Conservation (phyloP, 1,284 basidiomycete genomes). For the Puccinia triticina region DNA sequence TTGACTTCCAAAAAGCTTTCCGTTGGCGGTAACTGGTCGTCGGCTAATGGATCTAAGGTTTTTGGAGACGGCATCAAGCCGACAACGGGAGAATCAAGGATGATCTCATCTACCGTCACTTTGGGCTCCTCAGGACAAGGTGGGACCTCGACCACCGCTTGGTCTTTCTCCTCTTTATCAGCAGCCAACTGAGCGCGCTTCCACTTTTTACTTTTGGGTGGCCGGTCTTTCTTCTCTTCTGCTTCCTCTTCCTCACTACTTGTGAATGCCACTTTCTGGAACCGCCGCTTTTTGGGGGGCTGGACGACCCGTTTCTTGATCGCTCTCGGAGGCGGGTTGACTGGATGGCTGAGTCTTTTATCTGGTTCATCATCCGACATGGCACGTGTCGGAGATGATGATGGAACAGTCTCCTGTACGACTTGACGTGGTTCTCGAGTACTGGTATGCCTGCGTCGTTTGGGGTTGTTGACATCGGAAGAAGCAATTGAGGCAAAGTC, state of each 20-base stretch:
- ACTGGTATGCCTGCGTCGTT: not conserved
- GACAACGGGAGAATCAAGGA: not conserved
- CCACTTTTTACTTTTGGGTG: slow-evolving; percentile 49
- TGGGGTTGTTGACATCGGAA: slow-evolving; percentile 19
- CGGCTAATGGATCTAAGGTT: not conserved
- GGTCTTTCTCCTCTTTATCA: slow-evolving; percentile 51
- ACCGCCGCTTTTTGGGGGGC: slow-evolving; percentile 44
- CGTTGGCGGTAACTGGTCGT: not conserved
- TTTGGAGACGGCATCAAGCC: not conserved
- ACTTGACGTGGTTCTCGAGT: not conserved
- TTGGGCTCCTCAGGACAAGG: slow-evolving; percentile 16
- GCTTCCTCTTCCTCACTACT: slow-evolving; percentile 58
- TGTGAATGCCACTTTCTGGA: slow-evolving; percentile 55
- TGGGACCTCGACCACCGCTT: slow-evolving; percentile 25
- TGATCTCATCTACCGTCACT: slow-evolving; percentile 31
- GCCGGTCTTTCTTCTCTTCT: slow-evolving; percentile 20
- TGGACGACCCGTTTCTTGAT: slow-evolving; percentile 10
- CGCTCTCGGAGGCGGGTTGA: not conserved
- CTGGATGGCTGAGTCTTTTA: not conserved
- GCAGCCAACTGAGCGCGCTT: slow-evolving; percentile 54
- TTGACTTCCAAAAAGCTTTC: not conserved
- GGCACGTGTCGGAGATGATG: slow-evolving; percentile 17
- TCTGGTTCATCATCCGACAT: slow-evolving; percentile 23
- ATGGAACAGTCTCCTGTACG: slow-evolving; percentile 17
- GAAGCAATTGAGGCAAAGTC: slow-evolving; percentile 30